Percentiles rank a stretch among this genome's conserved stretches.
phyloP scores from a whole-genome alignment of 1,139 yeast species.

The Waltiozyma sp. region DNA sequence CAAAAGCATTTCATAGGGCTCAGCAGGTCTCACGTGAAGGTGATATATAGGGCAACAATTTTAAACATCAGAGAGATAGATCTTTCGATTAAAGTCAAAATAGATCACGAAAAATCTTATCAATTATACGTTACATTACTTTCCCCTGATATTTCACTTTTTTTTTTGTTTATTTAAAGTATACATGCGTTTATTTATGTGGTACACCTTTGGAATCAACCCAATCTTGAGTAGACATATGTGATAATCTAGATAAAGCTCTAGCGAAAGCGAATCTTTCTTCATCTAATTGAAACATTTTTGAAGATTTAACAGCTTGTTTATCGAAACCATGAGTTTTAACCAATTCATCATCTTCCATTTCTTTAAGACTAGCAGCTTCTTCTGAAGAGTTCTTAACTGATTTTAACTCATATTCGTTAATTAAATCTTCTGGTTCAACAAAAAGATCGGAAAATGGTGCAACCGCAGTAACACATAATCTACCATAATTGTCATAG shows the following conservation, averaged over 20 bases:
- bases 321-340: constrained; percentile 65
- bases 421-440: constrained; percentile 62
- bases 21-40: neutral
- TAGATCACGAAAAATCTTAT: no score
- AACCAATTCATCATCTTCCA: constrained; percentile 45
- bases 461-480: constrained; percentile 84
- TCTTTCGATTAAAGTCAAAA: no score
- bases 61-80: no score
- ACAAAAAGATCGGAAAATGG: constrained; percentile 79
- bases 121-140: no score
- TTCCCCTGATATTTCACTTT: no score
- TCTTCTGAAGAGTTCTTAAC: constrained; percentile 3
- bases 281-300: constrained; percentile 82
- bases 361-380: constrained; percentile 9
- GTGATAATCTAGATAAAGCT: constrained; percentile 80
- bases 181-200: no score
- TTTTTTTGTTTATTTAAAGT: no score
- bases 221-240: constrained; percentile 94
- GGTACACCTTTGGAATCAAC: constrained; percentile 31
- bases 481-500: constrained; percentile 76
- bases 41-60: no score
- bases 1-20: neutral
- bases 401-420: constrained; percentile 37
- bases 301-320: constrained; percentile 63
- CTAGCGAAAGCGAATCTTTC: constrained; percentile 95